Evolutionary conservation across 1,139 yeast species (phyloP).

Genomic region (Suhomyces guaymorum): DNA sequence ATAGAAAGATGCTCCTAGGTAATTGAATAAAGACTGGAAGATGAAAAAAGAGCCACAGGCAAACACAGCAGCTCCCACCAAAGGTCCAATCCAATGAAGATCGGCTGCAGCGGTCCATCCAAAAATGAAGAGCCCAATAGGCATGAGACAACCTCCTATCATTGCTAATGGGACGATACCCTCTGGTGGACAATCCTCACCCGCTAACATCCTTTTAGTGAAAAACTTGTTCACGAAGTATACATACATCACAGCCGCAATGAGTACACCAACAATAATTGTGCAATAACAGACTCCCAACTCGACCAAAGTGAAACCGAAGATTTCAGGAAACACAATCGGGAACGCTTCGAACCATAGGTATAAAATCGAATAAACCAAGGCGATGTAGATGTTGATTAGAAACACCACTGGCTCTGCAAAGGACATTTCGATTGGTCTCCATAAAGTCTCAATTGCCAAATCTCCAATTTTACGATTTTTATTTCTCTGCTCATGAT

Average conservation of each 20-base stretch:
- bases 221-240: constrained; percentile 22
- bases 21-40: constrained; percentile 42
- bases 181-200: constrained; percentile 36
- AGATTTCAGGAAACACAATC: constrained; percentile 45
- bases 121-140: constrained; percentile 47
- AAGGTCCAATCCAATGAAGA: constrained; percentile 45
- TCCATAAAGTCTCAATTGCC: constrained; percentile 45
- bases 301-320: constrained; percentile 49
- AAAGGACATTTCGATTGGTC: constrained; percentile 45
- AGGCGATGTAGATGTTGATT: constrained; percentile 50
- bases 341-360: constrained; percentile 66
- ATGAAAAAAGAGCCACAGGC: constrained; percentile 39
- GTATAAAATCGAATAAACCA: constrained; percentile 55
- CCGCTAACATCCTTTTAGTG: constrained; percentile 25
- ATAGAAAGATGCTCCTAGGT: constrained; percentile 35
- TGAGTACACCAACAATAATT: constrained; percentile 43
- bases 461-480: constrained; percentile 22
- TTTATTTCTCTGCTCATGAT: constrained; percentile 28
- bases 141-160: constrained; percentile 42
- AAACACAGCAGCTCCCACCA: constrained; percentile 43
- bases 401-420: constrained; percentile 48
- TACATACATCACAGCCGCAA: constrained; percentile 29
- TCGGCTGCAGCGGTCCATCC: constrained; percentile 49
- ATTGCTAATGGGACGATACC: constrained; percentile 45
- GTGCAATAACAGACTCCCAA: constrained; percentile 48